A percentile compares a stretch with the other conserved stretches of the same genome.
These are phyloP conservation scores for Coemansia furcata DNA, from an alignment of 192 early-diverging fungal genomes.

Conservation along the genomic window DNA sequence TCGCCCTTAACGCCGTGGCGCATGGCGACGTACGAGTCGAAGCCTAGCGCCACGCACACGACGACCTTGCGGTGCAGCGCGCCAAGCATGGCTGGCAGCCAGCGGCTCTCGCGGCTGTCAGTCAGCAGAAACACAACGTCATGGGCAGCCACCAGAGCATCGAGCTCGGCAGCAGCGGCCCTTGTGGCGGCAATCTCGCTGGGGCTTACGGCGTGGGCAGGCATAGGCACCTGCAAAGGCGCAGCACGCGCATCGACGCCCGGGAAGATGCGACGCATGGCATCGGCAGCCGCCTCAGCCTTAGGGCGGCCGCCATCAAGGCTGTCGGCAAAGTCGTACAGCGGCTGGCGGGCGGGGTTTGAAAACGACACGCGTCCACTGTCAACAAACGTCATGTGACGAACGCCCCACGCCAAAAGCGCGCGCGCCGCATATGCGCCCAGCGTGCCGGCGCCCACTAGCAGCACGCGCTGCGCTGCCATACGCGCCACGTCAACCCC, in stretches of 20 bases:
- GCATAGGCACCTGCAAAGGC: conserved; percentile 89
- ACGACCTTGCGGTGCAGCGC: conserved; percentile 73
- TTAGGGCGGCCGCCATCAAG: conserved; percentile 84
- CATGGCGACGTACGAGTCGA: conserved; percentile 96
- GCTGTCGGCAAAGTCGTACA: conserved; percentile 89
- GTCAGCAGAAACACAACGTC: conserved; percentile 91
- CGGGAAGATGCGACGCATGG: conserved; percentile 75
- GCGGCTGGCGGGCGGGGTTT: conserved; percentile 93
- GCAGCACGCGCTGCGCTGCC: conserved; percentile 70
- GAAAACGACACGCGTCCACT: conserved; percentile 90
- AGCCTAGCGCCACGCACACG: conserved; percentile 92
- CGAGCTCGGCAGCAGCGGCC: conserved; percentile 52
- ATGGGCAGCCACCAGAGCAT: conserved; percentile 66
- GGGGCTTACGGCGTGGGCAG: conserved; percentile 73
- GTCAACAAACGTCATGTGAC: conserved; percentile 93
- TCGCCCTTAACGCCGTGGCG: conserved; percentile 70
- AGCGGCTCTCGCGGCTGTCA: conserved; percentile 93
- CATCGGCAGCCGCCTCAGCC: conserved; percentile 80
- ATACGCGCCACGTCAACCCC: conserved; percentile 79
- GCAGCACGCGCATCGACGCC: conserved; percentile 70
- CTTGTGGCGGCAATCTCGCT: conserved; percentile 21
- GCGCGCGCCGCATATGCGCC: conserved; percentile 89
- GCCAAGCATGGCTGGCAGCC: conserved; percentile 90
- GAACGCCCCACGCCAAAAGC: conserved; percentile 90
- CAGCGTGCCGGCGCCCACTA: conserved; percentile 92